These are phyloP conservation scores for Citrus maxima DNA, from an alignment of 345 rosid species.

Conservation along the genomic window DNA sequence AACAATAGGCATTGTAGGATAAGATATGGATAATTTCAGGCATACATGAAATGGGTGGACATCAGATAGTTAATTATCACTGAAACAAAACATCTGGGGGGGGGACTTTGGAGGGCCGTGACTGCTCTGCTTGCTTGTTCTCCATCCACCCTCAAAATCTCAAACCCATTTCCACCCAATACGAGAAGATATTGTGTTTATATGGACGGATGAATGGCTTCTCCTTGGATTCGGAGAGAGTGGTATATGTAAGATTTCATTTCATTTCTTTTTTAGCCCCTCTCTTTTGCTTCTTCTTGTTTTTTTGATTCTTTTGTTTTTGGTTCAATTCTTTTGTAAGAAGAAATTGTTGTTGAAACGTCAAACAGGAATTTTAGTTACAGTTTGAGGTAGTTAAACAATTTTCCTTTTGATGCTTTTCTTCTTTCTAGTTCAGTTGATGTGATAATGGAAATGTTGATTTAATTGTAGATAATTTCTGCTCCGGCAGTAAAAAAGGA, in stretches of 20 bases:
- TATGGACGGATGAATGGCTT: constrained; percentile 17
- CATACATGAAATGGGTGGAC: constrained; percentile 4
- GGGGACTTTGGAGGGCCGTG: neutral
- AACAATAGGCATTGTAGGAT: constrained; percentile 10
- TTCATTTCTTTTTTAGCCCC: neutral
- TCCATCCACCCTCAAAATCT: neutral
- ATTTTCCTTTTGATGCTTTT: constrained; percentile 4
- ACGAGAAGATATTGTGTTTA: constrained; percentile 8
- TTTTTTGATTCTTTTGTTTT: constrained; percentile 39
- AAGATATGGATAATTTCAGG: constrained; percentile 5
- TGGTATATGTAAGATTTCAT: constrained; percentile 24
- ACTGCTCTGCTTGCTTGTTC: constrained; percentile 8
- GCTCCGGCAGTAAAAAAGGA: neutral
- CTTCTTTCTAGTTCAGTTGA: neutral
- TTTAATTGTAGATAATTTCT: constrained; percentile 3
- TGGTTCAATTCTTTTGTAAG: constrained; percentile 54
- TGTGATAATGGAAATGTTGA: neutral
- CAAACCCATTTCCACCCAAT: constrained; percentile 9
- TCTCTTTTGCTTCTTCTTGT: neutral
- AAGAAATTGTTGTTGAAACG: constrained; percentile 27
- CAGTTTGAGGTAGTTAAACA: constrained; percentile 19
- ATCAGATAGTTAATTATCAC: neutral
- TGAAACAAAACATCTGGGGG: neutral
- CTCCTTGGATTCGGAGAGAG: constrained; percentile 11
- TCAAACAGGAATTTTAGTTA: constrained; percentile 28